Percentiles rank a stretch among this genome's conserved stretches.
phyloP scores from a whole-genome alignment of 306 rosid species.

The Astragalus glycyphyllos region DNA sequence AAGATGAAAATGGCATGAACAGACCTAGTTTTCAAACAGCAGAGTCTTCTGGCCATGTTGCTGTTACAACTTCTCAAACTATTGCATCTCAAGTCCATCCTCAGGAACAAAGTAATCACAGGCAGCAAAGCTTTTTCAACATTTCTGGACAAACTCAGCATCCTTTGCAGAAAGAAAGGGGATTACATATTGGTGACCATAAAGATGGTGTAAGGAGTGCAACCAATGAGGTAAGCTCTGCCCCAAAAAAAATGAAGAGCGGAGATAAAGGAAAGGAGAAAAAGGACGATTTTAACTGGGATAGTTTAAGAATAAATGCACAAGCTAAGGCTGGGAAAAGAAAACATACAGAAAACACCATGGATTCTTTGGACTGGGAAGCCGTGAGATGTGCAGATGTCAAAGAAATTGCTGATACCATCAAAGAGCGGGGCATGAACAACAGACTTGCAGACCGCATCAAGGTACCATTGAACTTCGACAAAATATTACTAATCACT shows the following conservation, averaged over 20 bases:
- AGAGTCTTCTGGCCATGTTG: slow-evolving; percentile 54
- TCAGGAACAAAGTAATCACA: slow-evolving; percentile 40
- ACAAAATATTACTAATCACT: slow-evolving; percentile 28
- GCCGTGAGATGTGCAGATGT: slow-evolving; percentile 90
- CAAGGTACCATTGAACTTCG: slow-evolving; percentile 57
- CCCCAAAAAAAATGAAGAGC: slow-evolving; percentile 53
- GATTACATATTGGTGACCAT: slow-evolving; percentile 45
- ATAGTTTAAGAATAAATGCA: slow-evolving; percentile 66
- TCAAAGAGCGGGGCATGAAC: slow-evolving; percentile 98
- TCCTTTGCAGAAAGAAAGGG: slow-evolving; percentile 47
- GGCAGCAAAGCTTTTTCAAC: slow-evolving; percentile 44
- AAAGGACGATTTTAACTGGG: slow-evolving; percentile 68
- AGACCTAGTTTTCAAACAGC: slow-evolving; percentile 57
- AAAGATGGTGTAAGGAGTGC: slow-evolving; percentile 49
- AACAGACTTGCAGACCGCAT: slow-evolving; percentile 93
- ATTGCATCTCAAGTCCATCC: slow-evolving; percentile 43
- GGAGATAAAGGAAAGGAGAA: slow-evolving; percentile 58
- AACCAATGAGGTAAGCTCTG: slow-evolving; percentile 55
- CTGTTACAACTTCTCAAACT: slow-evolving; percentile 46
- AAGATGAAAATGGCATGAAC: slow-evolving; percentile 50
- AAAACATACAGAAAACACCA: slow-evolving; percentile 63
- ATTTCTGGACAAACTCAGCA: slow-evolving; percentile 48
- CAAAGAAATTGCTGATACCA: slow-evolving; percentile 68
- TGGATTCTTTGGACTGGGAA: slow-evolving; percentile 98
- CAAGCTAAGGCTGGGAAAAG: slow-evolving; percentile 65